phyloP scores from a whole-genome alignment of 371 early-diverging fungal species.

The Rhizopus arrhizus region DNA sequence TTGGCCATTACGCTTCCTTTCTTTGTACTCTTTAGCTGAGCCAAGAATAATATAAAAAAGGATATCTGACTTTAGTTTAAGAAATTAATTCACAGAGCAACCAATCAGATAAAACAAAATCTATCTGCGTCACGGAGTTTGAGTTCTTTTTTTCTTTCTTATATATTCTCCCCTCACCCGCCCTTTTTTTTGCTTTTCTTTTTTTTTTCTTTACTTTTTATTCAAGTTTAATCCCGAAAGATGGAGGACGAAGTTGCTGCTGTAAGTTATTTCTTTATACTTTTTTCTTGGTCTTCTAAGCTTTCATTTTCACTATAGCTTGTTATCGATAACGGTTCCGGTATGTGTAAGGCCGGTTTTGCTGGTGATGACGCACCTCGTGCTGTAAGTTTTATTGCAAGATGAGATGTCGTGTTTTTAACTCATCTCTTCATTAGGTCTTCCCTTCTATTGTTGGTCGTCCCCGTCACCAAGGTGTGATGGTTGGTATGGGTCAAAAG shows the following conservation, averaged over 20 bases:
- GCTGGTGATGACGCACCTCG: slow-evolving; percentile 99
- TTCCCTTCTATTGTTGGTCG: slow-evolving; percentile 99
- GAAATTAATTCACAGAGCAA: slow-evolving; percentile 9
- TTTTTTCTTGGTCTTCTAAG: slow-evolving; percentile 2
- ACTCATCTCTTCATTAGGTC: slow-evolving; percentile 57
- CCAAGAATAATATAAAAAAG: too few species aligned
- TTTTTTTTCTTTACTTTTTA: slow-evolving; percentile 25
- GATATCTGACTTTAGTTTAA: background rate
- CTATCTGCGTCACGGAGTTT: slow-evolving; percentile 20
- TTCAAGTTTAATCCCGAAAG: slow-evolving; percentile 6
- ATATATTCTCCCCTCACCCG: slow-evolving; percentile 23
- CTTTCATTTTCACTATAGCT: slow-evolving; percentile 36
- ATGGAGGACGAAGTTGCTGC: slow-evolving; percentile 89
- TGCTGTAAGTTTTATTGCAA: slow-evolving; percentile 77
- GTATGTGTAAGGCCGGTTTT: slow-evolving; percentile 99
- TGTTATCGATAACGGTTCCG: slow-evolving; percentile 99
- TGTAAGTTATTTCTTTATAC: slow-evolving; percentile 57
- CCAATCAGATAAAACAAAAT: background rate
- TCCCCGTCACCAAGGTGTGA: slow-evolving; percentile 99
- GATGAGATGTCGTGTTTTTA: slow-evolving; percentile 9
- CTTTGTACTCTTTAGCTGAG: too few species aligned
- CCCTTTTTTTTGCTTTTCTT: slow-evolving; percentile 24
- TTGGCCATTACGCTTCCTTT: too few species aligned
- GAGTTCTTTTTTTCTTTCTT: background rate
- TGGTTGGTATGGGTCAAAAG: slow-evolving; percentile 99